A percentile compares a stretch with the other conserved stretches of the same genome.
phyloP scores from a whole-genome alignment of 2,329 filamentous ascomycete species.

The Talaromyces sp. region DNA sequence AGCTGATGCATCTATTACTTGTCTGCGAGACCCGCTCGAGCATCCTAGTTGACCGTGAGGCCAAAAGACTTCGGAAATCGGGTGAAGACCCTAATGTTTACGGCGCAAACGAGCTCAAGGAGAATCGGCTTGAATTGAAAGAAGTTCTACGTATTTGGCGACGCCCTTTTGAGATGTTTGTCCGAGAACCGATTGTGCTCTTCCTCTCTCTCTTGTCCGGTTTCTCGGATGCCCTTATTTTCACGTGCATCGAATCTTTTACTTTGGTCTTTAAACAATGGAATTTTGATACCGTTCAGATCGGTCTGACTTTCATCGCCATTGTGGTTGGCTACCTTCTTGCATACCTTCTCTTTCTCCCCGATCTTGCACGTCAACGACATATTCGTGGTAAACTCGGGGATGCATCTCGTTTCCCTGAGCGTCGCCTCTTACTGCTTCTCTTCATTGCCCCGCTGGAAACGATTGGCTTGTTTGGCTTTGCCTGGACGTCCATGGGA shows the following conservation, averaged over 20 bases:
- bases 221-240: conserved; percentile 61
- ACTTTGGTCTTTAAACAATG: conserved; percentile 55
- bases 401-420: conserved; percentile 49
- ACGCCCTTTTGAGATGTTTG: conserved; percentile 58
- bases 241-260: conserved; percentile 60
- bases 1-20: conserved; percentile 42
- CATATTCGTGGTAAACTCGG: conserved; percentile 36
- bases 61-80: conserved; percentile 49
- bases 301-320: conserved; percentile 48
- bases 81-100: conserved; percentile 54
- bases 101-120: conserved; percentile 64
- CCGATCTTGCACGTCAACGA: conserved; percentile 42
- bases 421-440: conserved; percentile 61
- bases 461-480: conserved; percentile 63
- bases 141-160: conserved; percentile 54
- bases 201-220: conserved; percentile 56
- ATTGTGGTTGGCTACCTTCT: conserved; percentile 53
- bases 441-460: conserved; percentile 56
- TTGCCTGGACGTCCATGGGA: conserved; percentile 62
- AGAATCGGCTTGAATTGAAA: conserved; percentile 48
- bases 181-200: conserved; percentile 60
- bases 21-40: conserved; percentile 53
- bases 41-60: conserved; percentile 53
- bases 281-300: conserved; percentile 45
- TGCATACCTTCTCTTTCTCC: conserved; percentile 51